Conservation (phyloP, 768 basidiomycete genomes). For the Boletus fagicola region DNA sequence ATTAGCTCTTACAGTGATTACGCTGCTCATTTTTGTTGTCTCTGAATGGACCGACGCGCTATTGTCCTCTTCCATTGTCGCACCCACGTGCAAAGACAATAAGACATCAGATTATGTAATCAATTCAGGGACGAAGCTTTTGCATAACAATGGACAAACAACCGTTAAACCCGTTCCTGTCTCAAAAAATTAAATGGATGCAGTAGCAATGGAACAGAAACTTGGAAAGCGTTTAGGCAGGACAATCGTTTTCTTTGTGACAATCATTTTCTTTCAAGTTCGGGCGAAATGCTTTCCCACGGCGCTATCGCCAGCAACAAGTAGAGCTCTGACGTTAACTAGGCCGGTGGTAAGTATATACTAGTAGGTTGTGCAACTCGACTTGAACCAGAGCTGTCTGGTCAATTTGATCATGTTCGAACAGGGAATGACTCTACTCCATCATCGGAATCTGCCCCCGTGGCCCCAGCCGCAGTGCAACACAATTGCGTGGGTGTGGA, state of each 20-base stretch:
- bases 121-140: constrained; percentile 15
- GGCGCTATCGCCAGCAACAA: not conserved
- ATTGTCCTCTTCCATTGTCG: constrained; percentile 24
- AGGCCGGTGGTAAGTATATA: not conserved
- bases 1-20: not conserved
- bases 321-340: not conserved
- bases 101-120: constrained; percentile 16
- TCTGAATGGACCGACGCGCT: constrained; percentile 8
- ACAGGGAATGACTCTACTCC: not conserved
- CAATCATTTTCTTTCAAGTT: not conserved
- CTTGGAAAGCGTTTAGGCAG: not conserved
- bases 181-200: not conserved
- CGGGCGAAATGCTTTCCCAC: not conserved
- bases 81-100: constrained; percentile 27
- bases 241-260: not conserved
- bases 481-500: not conserved
- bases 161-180: not conserved
- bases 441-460: not conserved
- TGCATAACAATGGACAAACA: constrained; percentile 25
- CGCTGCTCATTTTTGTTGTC: constrained; percentile 26
- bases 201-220: not conserved
- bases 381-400: not conserved
- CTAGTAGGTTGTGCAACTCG: not conserved
- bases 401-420: not conserved
- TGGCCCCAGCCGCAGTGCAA: not conserved